Conservation (phyloP, 345 rosid genomes). For the Microcos paniculata region DNA sequence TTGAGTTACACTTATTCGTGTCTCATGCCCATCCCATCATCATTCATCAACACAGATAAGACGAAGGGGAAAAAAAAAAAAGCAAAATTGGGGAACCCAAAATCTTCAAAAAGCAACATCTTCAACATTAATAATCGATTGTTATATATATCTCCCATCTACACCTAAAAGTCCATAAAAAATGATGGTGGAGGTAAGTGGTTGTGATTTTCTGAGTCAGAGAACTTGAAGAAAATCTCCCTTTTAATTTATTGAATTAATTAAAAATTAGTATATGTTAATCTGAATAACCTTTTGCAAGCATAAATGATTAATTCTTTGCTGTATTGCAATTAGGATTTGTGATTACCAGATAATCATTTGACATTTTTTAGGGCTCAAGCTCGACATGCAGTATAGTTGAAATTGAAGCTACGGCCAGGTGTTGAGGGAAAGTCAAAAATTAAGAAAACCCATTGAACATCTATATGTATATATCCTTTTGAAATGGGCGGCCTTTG, state of each 20-base stretch:
- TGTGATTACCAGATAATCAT: neutral
- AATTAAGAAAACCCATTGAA: too few species aligned
- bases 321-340: neutral
- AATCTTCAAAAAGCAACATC: neutral
- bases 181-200: neutral
- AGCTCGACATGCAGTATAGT: neutral
- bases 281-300: neutral
- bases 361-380: too few species aligned
- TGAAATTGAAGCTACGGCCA: too few species aligned
- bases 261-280: neutral
- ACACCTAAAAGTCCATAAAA: neutral
- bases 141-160: neutral
- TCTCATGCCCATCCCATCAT: too few species aligned
- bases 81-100: neutral
- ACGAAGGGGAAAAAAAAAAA: neutral
- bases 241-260: neutral
- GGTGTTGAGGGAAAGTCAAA: too few species aligned
- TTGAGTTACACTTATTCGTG: neutral
- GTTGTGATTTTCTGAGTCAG: slow-evolving; percentile 12
- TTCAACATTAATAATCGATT: neutral
- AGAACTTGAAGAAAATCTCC: neutral
- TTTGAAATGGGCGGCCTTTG: too few species aligned
- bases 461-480: too few species aligned
- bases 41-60: neutral
- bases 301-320: neutral